Conservation (phyloP, 495 filamentous ascomycete genomes). For the Podospora pseudocomata region DNA sequence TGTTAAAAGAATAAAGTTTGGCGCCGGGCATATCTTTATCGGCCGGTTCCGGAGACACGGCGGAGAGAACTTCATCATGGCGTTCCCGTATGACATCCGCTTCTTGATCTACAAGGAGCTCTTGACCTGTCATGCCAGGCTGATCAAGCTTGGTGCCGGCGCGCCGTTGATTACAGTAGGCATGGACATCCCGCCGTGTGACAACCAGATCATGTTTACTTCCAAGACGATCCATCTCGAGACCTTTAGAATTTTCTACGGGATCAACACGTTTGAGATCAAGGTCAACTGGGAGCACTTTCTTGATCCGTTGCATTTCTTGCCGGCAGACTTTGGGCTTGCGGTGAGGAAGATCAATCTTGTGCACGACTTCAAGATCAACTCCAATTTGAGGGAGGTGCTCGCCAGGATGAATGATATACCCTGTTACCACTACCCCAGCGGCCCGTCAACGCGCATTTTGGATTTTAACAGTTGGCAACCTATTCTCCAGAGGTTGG, state of each 20-base stretch:
- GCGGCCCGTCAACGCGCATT: not conserved
- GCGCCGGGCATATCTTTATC: conserved; percentile 38
- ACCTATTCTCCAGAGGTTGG: not conserved
- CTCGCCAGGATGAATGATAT: not conserved
- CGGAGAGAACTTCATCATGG: not conserved
- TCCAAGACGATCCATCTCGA: not conserved
- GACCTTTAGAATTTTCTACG: not conserved
- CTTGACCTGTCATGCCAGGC: not conserved
- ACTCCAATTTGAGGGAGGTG: not conserved
- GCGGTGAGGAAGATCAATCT: not conserved
- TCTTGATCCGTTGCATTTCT: not conserved
- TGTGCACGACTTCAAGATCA: not conserved
- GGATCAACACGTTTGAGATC: not conserved
- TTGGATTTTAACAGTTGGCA: not conserved
- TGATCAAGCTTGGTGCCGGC: not conserved
- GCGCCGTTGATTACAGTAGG: not conserved
- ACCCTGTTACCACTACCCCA: not conserved
- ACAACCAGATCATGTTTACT: not conserved
- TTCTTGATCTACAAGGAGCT: not conserved
- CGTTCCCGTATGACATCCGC: not conserved
- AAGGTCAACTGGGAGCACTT: not conserved
- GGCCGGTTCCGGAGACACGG: not conserved
- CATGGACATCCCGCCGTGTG: not conserved
- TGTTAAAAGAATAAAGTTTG: not conserved
- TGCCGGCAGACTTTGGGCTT: not conserved